Evolutionary conservation across 1,284 basidiomycete genomes (phyloP), one percentile per base, ranked within the genome.

Genomic region (Melampsora americana): DNA sequence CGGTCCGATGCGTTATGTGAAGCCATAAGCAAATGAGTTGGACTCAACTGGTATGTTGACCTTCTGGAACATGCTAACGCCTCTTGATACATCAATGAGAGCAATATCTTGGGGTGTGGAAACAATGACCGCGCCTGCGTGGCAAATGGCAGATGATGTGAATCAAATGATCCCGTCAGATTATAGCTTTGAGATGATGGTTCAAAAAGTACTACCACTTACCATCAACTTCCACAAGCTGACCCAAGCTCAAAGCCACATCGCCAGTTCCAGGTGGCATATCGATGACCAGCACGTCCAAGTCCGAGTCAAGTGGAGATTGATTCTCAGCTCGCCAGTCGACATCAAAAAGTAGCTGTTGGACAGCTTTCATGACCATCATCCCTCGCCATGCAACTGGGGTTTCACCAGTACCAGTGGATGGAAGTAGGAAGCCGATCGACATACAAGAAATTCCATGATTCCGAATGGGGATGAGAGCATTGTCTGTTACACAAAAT

Each of bases 351-450:
- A 98, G 86, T 0, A 99, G 86, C 82, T 99, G 93, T 83, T 98
- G 95, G 0, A 95, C 93, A 30, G 95, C 95, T 82, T 99, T 99
- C 85, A 96, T 95, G 1, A 99, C 96, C 95, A 99, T 98, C 66
- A 98, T 88, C 0, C 95, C 95, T 50, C 95, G 87, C 95, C 95
- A 99, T 30, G 95, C 93, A 23, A 98, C 87, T 0, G 93, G 89
- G 0, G 89, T 89, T 80, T 94, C 91, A 48, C 86, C 85, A 39
- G 80, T 56, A 66, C 85, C n/a, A 82, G 82, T 75, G 23, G 75
- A 76, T 79, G 85, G 85, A 1, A 87, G 82, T 2, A 88, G 82
- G 78, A 87, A 99, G 0, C 95, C 95, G 89, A 99, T 98, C 1
- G 93, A 96, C 95, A 99, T 98, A 80, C 92, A 93, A 28, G 91